A percentile compares a stretch with the other conserved stretches of the same genome.
Evolutionary conservation across 176 grass and related monocot species (phyloP).

Genomic region (Thinopyrum elongatum): DNA sequence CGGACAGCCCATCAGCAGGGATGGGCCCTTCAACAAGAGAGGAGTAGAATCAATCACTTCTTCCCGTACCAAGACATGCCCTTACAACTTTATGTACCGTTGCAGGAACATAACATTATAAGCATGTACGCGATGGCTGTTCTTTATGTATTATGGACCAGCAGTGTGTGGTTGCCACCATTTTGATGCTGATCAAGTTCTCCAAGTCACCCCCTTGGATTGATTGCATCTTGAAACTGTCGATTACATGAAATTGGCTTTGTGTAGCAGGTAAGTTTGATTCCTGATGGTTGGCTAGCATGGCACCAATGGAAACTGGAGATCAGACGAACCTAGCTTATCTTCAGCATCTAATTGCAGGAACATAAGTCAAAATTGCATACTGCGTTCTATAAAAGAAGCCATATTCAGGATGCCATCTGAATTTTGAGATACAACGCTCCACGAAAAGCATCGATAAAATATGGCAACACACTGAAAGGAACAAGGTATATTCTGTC

Average conservation of each 20-base stretch:
- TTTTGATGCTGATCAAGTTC: conserved; percentile 2
- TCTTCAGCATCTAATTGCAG: background rate
- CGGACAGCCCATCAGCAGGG: conserved; percentile 74
- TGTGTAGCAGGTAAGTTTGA: background rate
- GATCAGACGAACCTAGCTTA: background rate
- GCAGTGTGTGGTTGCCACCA: conserved; percentile 2
- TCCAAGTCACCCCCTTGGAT: background rate
- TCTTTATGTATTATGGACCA: conserved; percentile 15
- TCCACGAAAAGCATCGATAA: background rate
- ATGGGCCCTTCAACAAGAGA: conserved; percentile 73
- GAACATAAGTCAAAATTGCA: background rate
- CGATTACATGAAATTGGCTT: background rate
- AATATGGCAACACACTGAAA: background rate
- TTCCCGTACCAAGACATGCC: too few relatives aligned
- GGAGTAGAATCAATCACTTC: background rate
- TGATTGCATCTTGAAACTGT: conserved; percentile 3
- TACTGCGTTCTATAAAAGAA: background rate
- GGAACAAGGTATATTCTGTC: conserved; percentile 1
- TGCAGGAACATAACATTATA: background rate
- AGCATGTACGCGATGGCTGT: background rate
- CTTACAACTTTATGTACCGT: too few relatives aligned
- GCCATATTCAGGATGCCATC: background rate
- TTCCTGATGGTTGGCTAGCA: background rate
- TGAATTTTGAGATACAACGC: background rate
- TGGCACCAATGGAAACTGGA: background rate